A percentile compares a stretch with the other conserved stretches of the same genome.
Evolutionary conservation across 1,284 basidiomycete species (phyloP).

Genomic region (Mycena citricolor): DNA sequence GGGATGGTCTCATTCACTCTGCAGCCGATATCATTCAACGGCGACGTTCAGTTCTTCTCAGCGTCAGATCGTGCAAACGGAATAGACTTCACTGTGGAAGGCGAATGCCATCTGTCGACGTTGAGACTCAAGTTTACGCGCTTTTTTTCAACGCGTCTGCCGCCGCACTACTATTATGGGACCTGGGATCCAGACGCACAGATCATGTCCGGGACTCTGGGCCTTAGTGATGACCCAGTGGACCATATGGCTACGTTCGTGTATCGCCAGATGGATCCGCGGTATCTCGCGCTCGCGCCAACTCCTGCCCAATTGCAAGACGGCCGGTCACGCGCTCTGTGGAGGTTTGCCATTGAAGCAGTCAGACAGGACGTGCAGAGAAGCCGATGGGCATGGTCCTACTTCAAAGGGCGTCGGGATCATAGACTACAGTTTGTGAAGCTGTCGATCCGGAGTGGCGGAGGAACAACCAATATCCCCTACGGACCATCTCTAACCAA

Average conservation of each 20-base stretch:
- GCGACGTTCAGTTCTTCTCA: conserved; percentile 14
- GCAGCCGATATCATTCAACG: conserved; percentile 6
- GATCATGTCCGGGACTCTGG: conserved; percentile 8
- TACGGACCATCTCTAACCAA: too few relatives aligned
- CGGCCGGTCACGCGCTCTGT: conserved; percentile 18
- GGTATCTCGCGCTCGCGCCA: conserved; percentile 15
- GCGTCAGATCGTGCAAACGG: conserved; percentile 12
- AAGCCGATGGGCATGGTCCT: conserved; percentile 16
- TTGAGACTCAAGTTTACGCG: conserved; percentile 8
- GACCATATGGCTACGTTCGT: conserved; percentile 9
- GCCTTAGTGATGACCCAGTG: not conserved
- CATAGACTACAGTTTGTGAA: conserved; percentile 12
- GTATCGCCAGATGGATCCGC: conserved; percentile 12
- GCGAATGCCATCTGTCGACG: conserved; percentile 4
- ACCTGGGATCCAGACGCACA: conserved; percentile 9
- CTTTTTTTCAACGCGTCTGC: conserved; percentile 5
- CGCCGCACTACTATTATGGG: conserved; percentile 8
- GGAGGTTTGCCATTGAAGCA: conserved; percentile 23
- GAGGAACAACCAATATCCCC: not conserved
- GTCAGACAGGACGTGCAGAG: conserved; percentile 7
- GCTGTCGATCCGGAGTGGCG: conserved; percentile 13
- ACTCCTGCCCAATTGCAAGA: conserved; percentile 9
- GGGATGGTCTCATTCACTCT: conserved; percentile 13
- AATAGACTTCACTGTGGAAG: conserved; percentile 11
- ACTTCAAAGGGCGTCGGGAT: conserved; percentile 19